Conservation (phyloP, 2,329 filamentous ascomycete species). For the Alternaria dauci region DNA sequence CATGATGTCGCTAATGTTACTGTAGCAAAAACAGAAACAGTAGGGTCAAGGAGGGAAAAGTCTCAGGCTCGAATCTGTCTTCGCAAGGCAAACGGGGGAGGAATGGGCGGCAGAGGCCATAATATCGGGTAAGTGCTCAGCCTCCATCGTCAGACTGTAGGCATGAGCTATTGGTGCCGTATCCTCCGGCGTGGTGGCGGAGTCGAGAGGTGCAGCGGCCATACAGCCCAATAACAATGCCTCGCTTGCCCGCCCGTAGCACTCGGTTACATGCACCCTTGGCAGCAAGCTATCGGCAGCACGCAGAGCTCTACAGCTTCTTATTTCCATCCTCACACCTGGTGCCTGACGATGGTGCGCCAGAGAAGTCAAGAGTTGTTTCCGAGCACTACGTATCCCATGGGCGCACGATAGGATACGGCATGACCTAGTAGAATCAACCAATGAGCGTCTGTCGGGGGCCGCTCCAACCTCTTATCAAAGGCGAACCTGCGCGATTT, state of each 20-base stretch:
- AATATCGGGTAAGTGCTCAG: constrained; percentile 26
- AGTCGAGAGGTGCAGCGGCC: constrained; percentile 23
- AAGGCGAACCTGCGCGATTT: not conserved
- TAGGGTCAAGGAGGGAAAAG: not conserved
- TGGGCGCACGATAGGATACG: not conserved
- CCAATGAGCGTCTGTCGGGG: not conserved
- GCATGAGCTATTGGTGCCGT: constrained; percentile 31
- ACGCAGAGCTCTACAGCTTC: not conserved
- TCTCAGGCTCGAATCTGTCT: not conserved
- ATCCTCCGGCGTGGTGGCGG: constrained; percentile 34
- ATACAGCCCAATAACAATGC: constrained; percentile 14
- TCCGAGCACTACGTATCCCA: not conserved
- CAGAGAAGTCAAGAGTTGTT: not conserved
- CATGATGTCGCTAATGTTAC: constrained; percentile 37
- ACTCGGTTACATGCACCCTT: not conserved
- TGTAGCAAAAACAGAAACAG: not conserved
- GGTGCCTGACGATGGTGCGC: not conserved
- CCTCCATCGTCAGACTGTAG: constrained; percentile 31
- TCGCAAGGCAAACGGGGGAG: constrained; percentile 3
- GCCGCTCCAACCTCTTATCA: not conserved
- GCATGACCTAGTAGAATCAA: not conserved
- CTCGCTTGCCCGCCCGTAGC: constrained; percentile 9
- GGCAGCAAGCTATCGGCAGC: not conserved
- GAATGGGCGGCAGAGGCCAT: constrained; percentile 30
- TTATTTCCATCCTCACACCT: not conserved